Evolutionary conservation across 805 yeast species (phyloP), one percentile per base, ranked within the genome.

Genomic region (Ogataea neopini): DNA sequence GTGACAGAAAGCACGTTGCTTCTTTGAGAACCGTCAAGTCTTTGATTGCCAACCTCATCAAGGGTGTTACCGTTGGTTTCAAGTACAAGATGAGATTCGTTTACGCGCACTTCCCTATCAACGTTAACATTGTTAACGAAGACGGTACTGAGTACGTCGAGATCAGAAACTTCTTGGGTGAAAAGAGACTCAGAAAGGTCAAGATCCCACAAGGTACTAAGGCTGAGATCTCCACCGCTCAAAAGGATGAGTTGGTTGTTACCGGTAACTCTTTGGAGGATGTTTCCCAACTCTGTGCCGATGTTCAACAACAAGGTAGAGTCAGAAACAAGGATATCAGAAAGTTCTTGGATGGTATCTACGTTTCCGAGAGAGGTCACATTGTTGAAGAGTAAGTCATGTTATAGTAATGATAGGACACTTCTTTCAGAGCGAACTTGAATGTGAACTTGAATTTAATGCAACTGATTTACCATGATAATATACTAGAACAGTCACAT

Each of bases 261-360:
- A 72, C 82, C 60, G 99, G 99, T 79, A 91, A 89, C 92, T 92
- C 97, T 56, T 81, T 89, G 66, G 97, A 92, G 80, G 88, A 83
- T 70, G 99, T 92, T 64, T 94, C 98, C 60, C 99, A 92, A 80
- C 87, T 90, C 71, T 94, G 96, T 76, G 99, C 99, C 69, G 97
- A 90, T 72, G 82, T 94, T 68, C 97, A 92, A 79, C 98, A 92
- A 81, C 83, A 83, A 76, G 90, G 97, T 83, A 84, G 95, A 76
- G 98, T 90, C 72, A 88, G 96, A 83, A 92, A 92, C 94, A 94
- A 94, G 92, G 99, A 92, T 94, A 92, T 94, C 91, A 88, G 99
- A 81, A 92, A 92, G 84, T 92, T 92, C 85, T 87, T 94, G 83
- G 99, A 95, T 77, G 99, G 99, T 90, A 91, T 92, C 80, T 92